These are phyloP conservation scores for Russula lepida DNA, from an alignment of 768 basidiomycete species.

Conservation along the genomic window DNA sequence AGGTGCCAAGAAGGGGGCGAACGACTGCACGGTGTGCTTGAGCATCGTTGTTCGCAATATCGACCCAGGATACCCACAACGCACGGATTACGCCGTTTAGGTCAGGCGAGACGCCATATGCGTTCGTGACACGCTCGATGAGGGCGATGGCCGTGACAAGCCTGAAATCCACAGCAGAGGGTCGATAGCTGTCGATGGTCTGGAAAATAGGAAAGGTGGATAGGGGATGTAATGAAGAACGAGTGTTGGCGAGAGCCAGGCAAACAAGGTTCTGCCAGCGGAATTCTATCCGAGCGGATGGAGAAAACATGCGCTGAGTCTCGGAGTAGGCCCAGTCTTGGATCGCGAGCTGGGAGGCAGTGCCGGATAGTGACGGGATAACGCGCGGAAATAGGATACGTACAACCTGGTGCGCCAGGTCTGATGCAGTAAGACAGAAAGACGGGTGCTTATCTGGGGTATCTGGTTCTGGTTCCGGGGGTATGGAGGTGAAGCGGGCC, in stretches of 20 bases:
- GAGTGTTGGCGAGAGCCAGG: constrained; percentile 18
- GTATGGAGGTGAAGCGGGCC: not conserved
- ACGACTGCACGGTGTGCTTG: constrained; percentile 15
- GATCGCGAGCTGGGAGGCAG: constrained; percentile 13
- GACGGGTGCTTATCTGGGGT: constrained; percentile 4
- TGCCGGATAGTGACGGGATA: not conserved
- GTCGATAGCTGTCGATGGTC: not conserved
- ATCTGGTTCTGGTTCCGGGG: not conserved
- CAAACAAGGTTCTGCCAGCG: constrained; percentile 20
- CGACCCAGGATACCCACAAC: constrained; percentile 39
- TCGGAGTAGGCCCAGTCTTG: constrained; percentile 15
- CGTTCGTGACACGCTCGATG: constrained; percentile 6
- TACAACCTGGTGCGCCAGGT: constrained; percentile 11
- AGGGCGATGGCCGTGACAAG: constrained; percentile 15
- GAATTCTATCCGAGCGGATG: constrained; percentile 1
- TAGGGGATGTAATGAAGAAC: not conserved
- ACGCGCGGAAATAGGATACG: constrained; percentile 17
- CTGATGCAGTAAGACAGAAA: constrained; percentile 18
- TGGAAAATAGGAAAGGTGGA: constrained; percentile 1
- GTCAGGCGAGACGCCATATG: not conserved
- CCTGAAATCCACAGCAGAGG: constrained; percentile 13
- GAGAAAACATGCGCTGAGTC: constrained; percentile 12
- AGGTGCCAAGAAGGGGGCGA: constrained; percentile 35
- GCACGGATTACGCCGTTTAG: constrained; percentile 12
- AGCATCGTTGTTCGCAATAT: constrained; percentile 13